A percentile compares a stretch with the other conserved stretches of the same genome.
phyloP scores from a whole-genome alignment of 169 alveolate species.

The Theileria parva region DNA sequence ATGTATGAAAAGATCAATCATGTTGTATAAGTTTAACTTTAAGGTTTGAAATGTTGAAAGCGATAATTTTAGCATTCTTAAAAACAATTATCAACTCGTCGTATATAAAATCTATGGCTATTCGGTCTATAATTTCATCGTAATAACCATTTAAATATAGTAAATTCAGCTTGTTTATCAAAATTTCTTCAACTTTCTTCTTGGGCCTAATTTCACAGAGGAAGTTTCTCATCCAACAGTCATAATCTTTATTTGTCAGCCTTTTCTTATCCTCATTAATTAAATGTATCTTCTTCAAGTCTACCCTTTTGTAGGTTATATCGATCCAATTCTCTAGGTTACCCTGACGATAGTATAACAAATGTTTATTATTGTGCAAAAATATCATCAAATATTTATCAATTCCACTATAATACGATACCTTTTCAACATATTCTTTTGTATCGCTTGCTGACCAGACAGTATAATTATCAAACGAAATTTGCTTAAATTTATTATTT shows the following conservation, averaged over 20 bases:
- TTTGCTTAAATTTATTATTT: neutral
- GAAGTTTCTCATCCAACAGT: neutral
- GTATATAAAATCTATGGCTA: neutral
- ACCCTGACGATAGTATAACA: neutral
- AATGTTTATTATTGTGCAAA: neutral
- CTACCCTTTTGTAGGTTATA: neutral
- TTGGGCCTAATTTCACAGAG: neutral
- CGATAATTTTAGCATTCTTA: neutral
- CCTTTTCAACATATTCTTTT: neutral
- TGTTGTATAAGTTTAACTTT: neutral
- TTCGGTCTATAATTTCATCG: neutral
- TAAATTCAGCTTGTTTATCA: neutral
- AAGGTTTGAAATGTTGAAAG: neutral
- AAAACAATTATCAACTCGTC: neutral
- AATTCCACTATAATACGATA: neutral
- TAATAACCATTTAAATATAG: neutral
- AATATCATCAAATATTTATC: neutral
- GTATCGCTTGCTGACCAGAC: neutral
- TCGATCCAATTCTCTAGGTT: neutral
- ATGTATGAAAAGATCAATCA: neutral
- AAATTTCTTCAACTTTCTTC: neutral
- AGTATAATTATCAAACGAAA: neutral
- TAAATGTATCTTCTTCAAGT: neutral
- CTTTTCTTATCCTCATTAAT: neutral
- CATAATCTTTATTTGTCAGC: neutral